Base-by-base conservation (phyloP, 768 basidiomycete genomes). In the Dioszegia aurantiaca region DNA sequence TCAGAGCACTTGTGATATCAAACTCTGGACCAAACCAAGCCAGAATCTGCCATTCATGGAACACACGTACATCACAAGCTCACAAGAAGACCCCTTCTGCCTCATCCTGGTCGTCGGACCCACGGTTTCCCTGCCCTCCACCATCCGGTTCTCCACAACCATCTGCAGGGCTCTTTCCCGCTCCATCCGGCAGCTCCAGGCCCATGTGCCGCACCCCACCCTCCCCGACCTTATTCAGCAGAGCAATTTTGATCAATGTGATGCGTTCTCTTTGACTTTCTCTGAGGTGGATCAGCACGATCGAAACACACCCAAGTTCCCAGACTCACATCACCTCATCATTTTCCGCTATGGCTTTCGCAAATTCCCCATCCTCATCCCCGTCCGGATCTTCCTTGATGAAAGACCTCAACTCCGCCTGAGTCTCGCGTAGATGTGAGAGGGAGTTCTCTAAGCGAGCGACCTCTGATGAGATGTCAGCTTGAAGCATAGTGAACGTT, bases 211-310 rank as follows among this genome's bases (percentile, higher is more conserved):
- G 44, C 24, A 67, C 45, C 3, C 60, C 55, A 9, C 64, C 70
- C 42, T 61, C 56, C 1, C 70, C 70, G 11, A 72, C 45, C 44
- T 69, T 72, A 28, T 72, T 65, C 44, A 61, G 9, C 52, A 72
- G 42, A 1, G 65, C 70, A 27, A 69, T 19, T 27, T 60, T 62
- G 30, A 72, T 66, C 3, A 72, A 26, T 9, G 63, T 59, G 41
- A 72, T 67, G 10, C 70, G 61, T 56, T 72, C 70, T 8, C 36
- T 55, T 46, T 72, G 70, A 27, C 65, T 69, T 12, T 65, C 59
- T 33, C 70, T 72, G 59, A 14, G 5, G 6, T 17, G n/a, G n/a
- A n/a, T 51, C 48, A 51, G 48, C 48, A 23, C 26, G 21, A 26
- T 14, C n/a, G 23, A 40, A 33, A 33, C n/a, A n/a, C n/a, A n/a